phyloP scores from a whole-genome alignment of 2,329 filamentous ascomycete species.

The Lomentospora prolificans region DNA sequence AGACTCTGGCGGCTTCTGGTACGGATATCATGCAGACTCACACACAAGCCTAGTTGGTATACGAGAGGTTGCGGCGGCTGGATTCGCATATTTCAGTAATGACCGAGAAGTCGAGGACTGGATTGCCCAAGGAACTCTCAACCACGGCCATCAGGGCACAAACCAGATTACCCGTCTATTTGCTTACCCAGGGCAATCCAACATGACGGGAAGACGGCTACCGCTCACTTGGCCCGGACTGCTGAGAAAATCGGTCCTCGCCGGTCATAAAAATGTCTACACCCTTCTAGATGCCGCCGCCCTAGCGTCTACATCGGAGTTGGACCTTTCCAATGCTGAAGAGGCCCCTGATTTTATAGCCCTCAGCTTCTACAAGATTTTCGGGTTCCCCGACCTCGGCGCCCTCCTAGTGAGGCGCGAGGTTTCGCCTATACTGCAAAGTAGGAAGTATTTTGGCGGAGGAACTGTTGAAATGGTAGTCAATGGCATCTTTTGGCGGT shows the following conservation, averaged over 20 bases:
- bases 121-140: conserved; percentile 28
- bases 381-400: conserved; percentile 88
- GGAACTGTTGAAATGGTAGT: conserved; percentile 90
- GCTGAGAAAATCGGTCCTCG: conserved; percentile 25
- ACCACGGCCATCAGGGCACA: not conserved
- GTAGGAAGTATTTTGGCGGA: conserved; percentile 79
- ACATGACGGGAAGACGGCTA: conserved; percentile 74
- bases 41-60: conserved; percentile 84
- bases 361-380: conserved; percentile 94
- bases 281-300: conserved; percentile 80
- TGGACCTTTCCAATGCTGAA: conserved; percentile 56
- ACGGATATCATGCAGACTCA: conserved; percentile 71
- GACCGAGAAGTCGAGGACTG: conserved; percentile 54
- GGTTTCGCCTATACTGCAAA: conserved; percentile 52
- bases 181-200: conserved; percentile 84
- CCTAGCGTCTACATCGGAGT: conserved; percentile 62
- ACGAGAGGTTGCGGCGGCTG: conserved; percentile 52
- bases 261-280: conserved; percentile 31
- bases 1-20: conserved; percentile 55
- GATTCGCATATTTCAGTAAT: not conserved
- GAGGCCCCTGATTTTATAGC: conserved; percentile 74
- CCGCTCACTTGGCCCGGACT: conserved; percentile 58
- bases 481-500: conserved; percentile 74
- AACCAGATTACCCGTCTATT: conserved; percentile 35
- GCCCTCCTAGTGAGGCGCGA: conserved; percentile 72